phyloP scores from a whole-genome alignment of 768 basidiomycete species.

The button mushroom (Agaricus bisporus) region DNA sequence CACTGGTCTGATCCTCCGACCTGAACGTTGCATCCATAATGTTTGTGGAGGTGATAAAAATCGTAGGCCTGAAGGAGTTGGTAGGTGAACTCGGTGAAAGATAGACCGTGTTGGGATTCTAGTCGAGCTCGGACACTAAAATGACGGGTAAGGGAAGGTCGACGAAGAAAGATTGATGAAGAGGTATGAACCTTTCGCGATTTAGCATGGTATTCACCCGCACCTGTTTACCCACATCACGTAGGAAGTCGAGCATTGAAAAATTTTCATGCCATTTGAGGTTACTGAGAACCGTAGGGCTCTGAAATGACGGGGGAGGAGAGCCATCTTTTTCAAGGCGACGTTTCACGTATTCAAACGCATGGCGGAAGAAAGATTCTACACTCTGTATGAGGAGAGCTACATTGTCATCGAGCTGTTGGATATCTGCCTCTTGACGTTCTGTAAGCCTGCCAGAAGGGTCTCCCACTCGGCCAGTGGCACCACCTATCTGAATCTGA shows the following conservation, averaged over 20 bases:
- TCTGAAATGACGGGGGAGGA: background rate
- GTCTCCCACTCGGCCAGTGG: conserved; percentile 95
- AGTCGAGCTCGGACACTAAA: conserved; percentile 78
- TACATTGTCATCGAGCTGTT: conserved; percentile 63
- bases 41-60: conserved; percentile 69
- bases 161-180: background rate
- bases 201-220: conserved; percentile 87
- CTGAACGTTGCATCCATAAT: conserved; percentile 73
- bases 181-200: conserved; percentile 67
- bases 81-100: conserved; percentile 98
- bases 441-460: conserved; percentile 87
- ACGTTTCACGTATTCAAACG: conserved; percentile 49
- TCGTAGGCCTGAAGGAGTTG: conserved; percentile 97
- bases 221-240: conserved; percentile 70
- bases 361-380: conserved; percentile 65
- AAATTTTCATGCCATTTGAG: conserved; percentile 74
- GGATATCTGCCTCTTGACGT: conserved; percentile 58
- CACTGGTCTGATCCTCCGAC: conserved; percentile 97
- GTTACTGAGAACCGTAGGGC: conserved; percentile 32
- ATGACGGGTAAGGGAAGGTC: background rate
- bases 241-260: conserved; percentile 78
- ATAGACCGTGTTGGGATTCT: conserved; percentile 76
- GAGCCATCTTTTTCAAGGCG: conserved; percentile 17
- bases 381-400: conserved; percentile 56
- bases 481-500: conserved; percentile 79